Percentiles rank a stretch among this genome's conserved stretches.
Evolutionary conservation across 306 rosid species (phyloP).

Genomic region (Amphicarpaea edgeworthii): DNA sequence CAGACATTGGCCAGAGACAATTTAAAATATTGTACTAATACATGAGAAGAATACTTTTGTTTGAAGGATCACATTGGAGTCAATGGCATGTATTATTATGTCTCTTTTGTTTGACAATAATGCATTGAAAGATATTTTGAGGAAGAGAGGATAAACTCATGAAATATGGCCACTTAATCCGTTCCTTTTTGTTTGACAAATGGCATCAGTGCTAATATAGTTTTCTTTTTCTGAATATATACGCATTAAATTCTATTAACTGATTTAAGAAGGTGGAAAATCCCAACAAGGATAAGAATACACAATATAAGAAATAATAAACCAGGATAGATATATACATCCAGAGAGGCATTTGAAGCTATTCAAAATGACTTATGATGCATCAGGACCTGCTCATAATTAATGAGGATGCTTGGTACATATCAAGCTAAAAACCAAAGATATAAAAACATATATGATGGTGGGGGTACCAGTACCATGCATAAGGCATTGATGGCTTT

Average conservation of each 20-base stretch:
- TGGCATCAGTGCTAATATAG: slow-evolving; percentile 25
- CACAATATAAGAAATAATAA: slow-evolving; percentile 36
- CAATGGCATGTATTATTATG: slow-evolving; percentile 30
- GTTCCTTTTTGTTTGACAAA: slow-evolving; percentile 41
- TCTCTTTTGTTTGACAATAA: slow-evolving; percentile 32
- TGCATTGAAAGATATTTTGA: slow-evolving; percentile 20
- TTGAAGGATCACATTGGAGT: slow-evolving; percentile 17
- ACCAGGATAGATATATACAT: slow-evolving; percentile 14
- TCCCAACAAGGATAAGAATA: slow-evolving; percentile 32
- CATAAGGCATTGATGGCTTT: slow-evolving; percentile 14
- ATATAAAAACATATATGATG: background rate
- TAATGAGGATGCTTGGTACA: slow-evolving; percentile 33
- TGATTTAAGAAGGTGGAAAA: slow-evolving; percentile 33
- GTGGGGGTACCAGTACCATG: slow-evolving; percentile 29
- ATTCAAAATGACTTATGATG: slow-evolving; percentile 28
- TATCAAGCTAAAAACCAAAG: slow-evolving; percentile 27
- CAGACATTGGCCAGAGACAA: slow-evolving; percentile 22
- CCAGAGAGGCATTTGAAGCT: slow-evolving; percentile 23
- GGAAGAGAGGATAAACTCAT: slow-evolving; percentile 22
- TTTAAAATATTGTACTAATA: slow-evolving; percentile 19
- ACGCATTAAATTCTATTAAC: slow-evolving; percentile 4
- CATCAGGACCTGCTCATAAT: slow-evolving; percentile 9
- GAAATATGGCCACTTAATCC: slow-evolving; percentile 20
- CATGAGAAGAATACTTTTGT: slow-evolving; percentile 33
- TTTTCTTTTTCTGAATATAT: slow-evolving; percentile 36